A percentile compares a stretch with the other conserved stretches of the same genome.
phyloP scores from a whole-genome alignment of 2,329 filamentous ascomycete species.

The Fusarium marasasianum region DNA sequence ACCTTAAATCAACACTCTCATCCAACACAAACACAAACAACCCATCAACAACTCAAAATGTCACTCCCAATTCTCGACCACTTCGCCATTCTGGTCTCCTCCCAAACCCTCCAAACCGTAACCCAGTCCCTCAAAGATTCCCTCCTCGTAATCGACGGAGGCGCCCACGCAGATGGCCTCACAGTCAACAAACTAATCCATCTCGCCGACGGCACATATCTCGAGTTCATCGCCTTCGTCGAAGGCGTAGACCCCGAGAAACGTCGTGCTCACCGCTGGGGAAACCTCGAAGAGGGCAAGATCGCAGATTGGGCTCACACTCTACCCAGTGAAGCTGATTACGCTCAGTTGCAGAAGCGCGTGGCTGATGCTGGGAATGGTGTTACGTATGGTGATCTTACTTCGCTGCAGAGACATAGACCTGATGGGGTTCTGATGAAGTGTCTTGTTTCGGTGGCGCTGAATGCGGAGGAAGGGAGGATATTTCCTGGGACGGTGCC shows the following conservation, averaged over 20 bases:
- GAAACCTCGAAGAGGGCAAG: conserved; percentile 56
- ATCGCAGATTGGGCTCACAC: conserved; percentile 71
- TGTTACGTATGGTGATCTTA: conserved; percentile 59
- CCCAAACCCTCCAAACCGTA: conserved; percentile 55
- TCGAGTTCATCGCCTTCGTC: conserved; percentile 73
- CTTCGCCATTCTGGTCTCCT: conserved; percentile 70
- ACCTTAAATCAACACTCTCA: neutral
- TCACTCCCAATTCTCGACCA: conserved; percentile 63
- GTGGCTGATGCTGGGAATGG: conserved; percentile 47
- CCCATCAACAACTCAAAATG: neutral
- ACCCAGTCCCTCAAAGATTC: conserved; percentile 61
- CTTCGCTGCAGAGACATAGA: conserved; percentile 61
- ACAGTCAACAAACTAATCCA: conserved; percentile 71
- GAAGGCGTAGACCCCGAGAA: conserved; percentile 51
- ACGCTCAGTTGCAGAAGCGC: conserved; percentile 49
- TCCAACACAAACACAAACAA: neutral
- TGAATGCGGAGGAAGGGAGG: conserved; percentile 31
- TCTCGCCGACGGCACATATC: conserved; percentile 70
- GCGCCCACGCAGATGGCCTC: conserved; percentile 66
- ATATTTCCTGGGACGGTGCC: conserved; percentile 62
- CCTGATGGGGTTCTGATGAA: conserved; percentile 65
- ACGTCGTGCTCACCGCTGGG: conserved; percentile 67
- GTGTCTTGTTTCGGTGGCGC: conserved; percentile 65
- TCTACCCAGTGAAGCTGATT: conserved; percentile 47
- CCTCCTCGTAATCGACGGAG: conserved; percentile 69